Percentiles rank a stretch among this genome's conserved stretches.
phyloP scores from a whole-genome alignment of 441 rosid genomes.

The Erodium texanum region DNA sequence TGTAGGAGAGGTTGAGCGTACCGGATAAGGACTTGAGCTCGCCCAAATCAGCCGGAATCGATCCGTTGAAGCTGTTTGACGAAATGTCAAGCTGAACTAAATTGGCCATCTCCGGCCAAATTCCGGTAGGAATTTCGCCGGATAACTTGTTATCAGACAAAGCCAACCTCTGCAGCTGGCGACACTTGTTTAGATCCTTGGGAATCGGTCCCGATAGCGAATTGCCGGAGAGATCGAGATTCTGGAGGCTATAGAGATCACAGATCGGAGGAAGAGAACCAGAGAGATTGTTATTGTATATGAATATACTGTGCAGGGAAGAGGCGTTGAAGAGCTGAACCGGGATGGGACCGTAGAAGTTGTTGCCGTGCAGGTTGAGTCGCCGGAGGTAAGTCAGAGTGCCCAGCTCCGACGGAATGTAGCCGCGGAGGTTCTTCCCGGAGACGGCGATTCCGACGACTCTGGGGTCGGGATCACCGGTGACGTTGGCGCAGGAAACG shows the following conservation, averaged over 20 bases:
- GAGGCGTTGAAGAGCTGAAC: constrained; percentile 72
- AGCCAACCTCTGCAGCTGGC: constrained; percentile 64
- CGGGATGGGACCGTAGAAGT: constrained; percentile 67
- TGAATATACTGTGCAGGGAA: constrained; percentile 66
- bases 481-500: constrained; percentile 8
- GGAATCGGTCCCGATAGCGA: constrained; percentile 70
- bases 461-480: constrained; percentile 43
- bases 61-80: constrained; percentile 48
- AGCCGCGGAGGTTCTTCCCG: constrained; percentile 60
- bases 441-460: constrained; percentile 70
- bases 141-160: constrained; percentile 53
- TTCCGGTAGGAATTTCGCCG: constrained; percentile 54
- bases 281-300: constrained; percentile 72
- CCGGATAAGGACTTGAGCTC: constrained; percentile 54
- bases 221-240: constrained; percentile 71
- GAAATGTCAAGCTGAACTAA: constrained; percentile 75
- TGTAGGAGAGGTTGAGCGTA: constrained; percentile 69
- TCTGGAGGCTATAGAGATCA: constrained; percentile 59
- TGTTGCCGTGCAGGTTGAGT: constrained; percentile 67
- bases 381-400: constrained; percentile 63
- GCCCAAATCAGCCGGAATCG: constrained; percentile 59
- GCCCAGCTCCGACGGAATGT: constrained; percentile 86
- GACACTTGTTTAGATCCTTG: constrained; percentile 43
- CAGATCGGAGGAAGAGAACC: constrained; percentile 70
- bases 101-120: constrained; percentile 63